Conservation (phyloP, 441 rosid species). For the Cnidoscolus chayamansa region DNA sequence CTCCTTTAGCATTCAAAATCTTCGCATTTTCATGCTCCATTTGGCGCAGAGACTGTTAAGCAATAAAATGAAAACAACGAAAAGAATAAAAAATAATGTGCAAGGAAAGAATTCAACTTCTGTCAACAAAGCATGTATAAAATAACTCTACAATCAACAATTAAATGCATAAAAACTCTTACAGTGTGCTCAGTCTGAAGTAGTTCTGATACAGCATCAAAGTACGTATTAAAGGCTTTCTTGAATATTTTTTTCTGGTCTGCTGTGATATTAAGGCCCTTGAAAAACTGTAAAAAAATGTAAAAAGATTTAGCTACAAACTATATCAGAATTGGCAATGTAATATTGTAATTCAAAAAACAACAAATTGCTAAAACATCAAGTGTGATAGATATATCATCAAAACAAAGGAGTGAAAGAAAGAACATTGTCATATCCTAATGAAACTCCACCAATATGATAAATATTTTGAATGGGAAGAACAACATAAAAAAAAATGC, state of each 20-base stretch:
- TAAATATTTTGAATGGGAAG: background rate
- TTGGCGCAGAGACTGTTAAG: conserved; percentile 71
- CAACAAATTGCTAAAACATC: background rate
- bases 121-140: background rate
- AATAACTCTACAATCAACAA: background rate
- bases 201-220: conserved; percentile 67
- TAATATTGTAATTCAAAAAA: conserved; percentile 3
- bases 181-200: conserved; percentile 56
- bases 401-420: background rate
- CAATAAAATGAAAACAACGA: conserved; percentile 14
- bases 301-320: conserved; percentile 30
- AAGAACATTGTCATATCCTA: background rate
- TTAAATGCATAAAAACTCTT: conserved; percentile 24
- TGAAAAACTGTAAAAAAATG: conserved; percentile 62
- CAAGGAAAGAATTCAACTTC: conserved; percentile 7
- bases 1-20: conserved; percentile 93
- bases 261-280: conserved; percentile 69
- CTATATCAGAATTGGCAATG: background rate
- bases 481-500: conserved; percentile 15
- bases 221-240: conserved; percentile 76
- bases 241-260: conserved; percentile 83
- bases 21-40: conserved; percentile 98
- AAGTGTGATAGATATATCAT: conserved; percentile 1
- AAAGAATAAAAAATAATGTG: background rate
- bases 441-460: conserved; percentile 4